phyloP scores from a whole-genome alignment of 495 filamentous ascomycete species.

The Evernia prunastri region DNA sequence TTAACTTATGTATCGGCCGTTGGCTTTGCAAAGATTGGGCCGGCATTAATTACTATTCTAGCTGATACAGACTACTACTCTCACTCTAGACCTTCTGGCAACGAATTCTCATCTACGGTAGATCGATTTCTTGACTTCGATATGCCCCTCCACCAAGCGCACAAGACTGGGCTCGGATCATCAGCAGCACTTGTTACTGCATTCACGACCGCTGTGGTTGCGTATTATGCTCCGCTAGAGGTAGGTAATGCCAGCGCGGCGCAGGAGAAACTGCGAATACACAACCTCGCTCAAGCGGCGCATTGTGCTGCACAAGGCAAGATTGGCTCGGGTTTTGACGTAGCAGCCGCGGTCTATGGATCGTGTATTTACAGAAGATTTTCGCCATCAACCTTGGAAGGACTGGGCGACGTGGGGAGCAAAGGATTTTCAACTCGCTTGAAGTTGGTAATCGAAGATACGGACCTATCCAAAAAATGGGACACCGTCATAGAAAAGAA shows the following conservation, averaged over 20 bases:
- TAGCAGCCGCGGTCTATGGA: constrained; percentile 89
- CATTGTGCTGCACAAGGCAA: constrained; percentile 97
- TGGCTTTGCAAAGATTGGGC: constrained; percentile 51
- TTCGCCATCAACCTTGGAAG: constrained; percentile 65
- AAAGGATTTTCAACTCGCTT: constrained; percentile 61
- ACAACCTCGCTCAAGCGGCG: constrained; percentile 87
- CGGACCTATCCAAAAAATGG: constrained; percentile 51
- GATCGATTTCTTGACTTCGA: constrained; percentile 69
- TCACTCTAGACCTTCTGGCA: constrained; percentile 45
- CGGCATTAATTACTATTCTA: constrained; percentile 74
- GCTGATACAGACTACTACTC: constrained; percentile 98
- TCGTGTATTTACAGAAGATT: constrained; percentile 87
- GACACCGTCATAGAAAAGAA: constrained; percentile 66
- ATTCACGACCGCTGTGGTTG: constrained; percentile 67
- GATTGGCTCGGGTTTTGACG: constrained; percentile 91
- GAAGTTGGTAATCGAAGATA: constrained; percentile 56
- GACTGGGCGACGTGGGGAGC: constrained; percentile 55
- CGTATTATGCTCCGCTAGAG: constrained; percentile 64
- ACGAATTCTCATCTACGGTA: constrained; percentile 24
- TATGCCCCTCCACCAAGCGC: constrained; percentile 66
- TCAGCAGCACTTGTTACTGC: constrained; percentile 93
- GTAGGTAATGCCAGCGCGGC: constrained; percentile 48
- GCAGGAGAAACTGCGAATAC: constrained; percentile 45
- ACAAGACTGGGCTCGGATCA: constrained; percentile 95
- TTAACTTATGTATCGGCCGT: constrained; percentile 69